These are phyloP conservation scores for Vigna reflexopilosa DNA, from an alignment of 306 rosid genomes.

Conservation along the genomic window DNA sequence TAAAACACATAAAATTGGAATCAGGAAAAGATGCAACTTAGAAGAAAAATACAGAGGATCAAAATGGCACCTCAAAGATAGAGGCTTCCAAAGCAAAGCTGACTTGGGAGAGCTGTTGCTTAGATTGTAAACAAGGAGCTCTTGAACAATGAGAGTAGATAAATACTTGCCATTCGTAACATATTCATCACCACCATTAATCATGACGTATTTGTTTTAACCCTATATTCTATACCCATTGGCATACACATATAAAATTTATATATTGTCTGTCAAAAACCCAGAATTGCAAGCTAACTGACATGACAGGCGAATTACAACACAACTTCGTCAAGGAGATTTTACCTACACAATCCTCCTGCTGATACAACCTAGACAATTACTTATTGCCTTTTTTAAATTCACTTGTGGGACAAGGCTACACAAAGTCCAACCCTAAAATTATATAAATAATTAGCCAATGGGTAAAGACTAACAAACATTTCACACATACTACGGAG, in stretches of 20 bases:
- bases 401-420: slow-evolving; percentile 9
- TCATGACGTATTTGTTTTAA: slow-evolving; percentile 11
- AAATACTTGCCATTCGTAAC: background rate
- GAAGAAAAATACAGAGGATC: slow-evolving; percentile 18
- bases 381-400: background rate
- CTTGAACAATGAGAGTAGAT: background rate
- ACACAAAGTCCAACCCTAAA: background rate
- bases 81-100: slow-evolving; percentile 29
- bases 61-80: slow-evolving; percentile 31
- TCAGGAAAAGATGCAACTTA: background rate
- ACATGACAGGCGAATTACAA: slow-evolving; percentile 18
- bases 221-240: background rate
- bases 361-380: slow-evolving; percentile 36
- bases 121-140: slow-evolving; percentile 11
- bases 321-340: slow-evolving; percentile 20
- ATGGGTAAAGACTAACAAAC: background rate
- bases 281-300: slow-evolving; percentile 6
- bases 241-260: background rate
- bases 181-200: background rate
- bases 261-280: slow-evolving; percentile 11
- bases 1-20: background rate
- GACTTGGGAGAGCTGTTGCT: slow-evolving; percentile 35
- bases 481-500: background rate
- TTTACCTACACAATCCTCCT: slow-evolving; percentile 14
- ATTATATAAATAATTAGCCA: slow-evolving; percentile 10